Base-by-base conservation (phyloP, 768 basidiomycete genomes). In the Saitozyma podzolica region DNA sequence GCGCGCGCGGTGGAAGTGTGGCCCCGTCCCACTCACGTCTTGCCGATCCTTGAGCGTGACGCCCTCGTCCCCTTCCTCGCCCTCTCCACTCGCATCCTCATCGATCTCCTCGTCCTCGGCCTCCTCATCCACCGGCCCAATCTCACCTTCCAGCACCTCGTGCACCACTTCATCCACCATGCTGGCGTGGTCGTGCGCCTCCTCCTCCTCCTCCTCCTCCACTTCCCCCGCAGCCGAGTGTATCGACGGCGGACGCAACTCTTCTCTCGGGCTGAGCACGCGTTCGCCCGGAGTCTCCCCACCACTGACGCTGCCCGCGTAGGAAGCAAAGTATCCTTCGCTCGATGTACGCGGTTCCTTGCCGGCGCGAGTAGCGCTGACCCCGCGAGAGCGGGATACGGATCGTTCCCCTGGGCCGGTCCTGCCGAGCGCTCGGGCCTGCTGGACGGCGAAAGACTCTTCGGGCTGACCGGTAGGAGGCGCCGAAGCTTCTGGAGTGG, bases 1-100 rank as follows among this genome's bases (percentile, higher is more conserved):
- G 19, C 17, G 9, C 53, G 57, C 48, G 45, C 9, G 40, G 40
- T 29, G 41, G 29, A 9, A 59, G 0, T 13, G 11, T 29, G 29
- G 5, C 29, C 29, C 29, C 2, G 5, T 29, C 29, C 9, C 8
- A 72, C 80, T 68, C 58, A 96, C 89, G 49, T 94, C 96, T 79
- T 99, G 96, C 40, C 96, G 86, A 69, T 97, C 93, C 80, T 89
- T 91, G 69, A 99, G 81, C 0, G 95, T 98, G 65, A 95, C 89
- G 4, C 87, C 91, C 71, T 94, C 92, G 29, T 29, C 29, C 29
- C 29, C 29, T 29, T 88, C 87, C n/a, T 88, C 89, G n/a, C 69
- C 69, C 17, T 68, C 67, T 40, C 69, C 76, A 13, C 48, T 62
- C 1, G 52, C 69, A 10, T 72, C 73, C 10, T 69, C 74, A 9